Base-by-base conservation (phyloP, 169 alveolate species). In the Babesia ovis region DNA sequence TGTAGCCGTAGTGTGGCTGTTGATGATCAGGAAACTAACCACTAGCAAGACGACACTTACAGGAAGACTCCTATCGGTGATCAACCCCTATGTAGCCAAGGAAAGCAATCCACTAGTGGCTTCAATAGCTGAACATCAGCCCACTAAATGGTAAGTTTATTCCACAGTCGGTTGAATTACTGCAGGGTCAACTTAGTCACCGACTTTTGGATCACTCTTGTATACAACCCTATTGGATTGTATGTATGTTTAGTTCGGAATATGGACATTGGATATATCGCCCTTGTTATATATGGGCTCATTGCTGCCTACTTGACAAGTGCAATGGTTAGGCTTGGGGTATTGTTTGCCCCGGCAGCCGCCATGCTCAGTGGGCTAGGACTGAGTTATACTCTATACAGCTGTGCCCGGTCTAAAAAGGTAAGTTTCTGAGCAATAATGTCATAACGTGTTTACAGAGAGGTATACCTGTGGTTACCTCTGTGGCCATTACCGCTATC, bases 81-180 rank as follows among this genome's bases (percentile, higher is more conserved):
- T 98, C 39, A 99, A 97, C 75, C 99, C 99, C 18, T 96, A 99
- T n/a, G 96, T 96, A 85, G 99, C 99, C 23, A 80, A 93, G 37
- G 91, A 90, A 48, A 74, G 95, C 84, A 94, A 96, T 55, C 99
- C 99, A 0, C 94, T 98, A 29, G 96, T 98, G 31, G 99, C 99
- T 25, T 95, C 99, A 14, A 98, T 98, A 27, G 93, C 98, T 22
- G 99, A 98, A 75, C 99, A 98, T 85, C 98, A 97, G 85, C 99
- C 99, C 23, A 94, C 99, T n/a, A 93, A 98, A 8, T 98, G 99
- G 99, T 83, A 94, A 20, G 92, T 95, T 22, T 91, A 89, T 76
- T 90, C 85, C 90, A 91, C 91, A 64, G 96, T 90, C 80, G 54
- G 75, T 16, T 39, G 57, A n/a, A 64, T 45, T 16, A 56, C 20